Evolutionary conservation across 805 yeast species (phyloP), one percentile per base, ranked within the genome.

Genomic region (Martiniozyma abietophila): DNA sequence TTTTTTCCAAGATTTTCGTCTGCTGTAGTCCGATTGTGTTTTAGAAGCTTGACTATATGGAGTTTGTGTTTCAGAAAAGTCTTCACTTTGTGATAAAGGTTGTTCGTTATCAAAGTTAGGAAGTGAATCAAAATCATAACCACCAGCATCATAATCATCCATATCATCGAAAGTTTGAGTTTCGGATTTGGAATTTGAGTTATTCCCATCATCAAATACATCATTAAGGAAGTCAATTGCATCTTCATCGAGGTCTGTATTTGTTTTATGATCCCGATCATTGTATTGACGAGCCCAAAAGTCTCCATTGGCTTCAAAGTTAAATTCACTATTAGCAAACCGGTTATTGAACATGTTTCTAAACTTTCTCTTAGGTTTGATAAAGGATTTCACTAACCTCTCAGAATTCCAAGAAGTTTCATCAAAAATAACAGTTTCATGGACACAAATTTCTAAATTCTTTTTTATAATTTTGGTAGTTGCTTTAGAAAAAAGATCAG

Each of bases 261-360:
- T 51, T 20, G 40, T 53, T 25, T 53, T 52, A 12, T 29, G 38
- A 28, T 39, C 54, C 15, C 36, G 26, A 12, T 39, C 25, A 18
- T 35, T 61, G 52, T 76, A 80, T 46, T 69, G 75, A 21, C 63
- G 65, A 2, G 92, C 89, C 80, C 88, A 84, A 47, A 67, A 80
- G 22, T 71, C 66, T 41, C 78, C 83, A 48, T 82, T 86, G 0
- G 80, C 61, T 45, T 62, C 27, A 4, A 42, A 18, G 18, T 9
- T 15, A 9, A 11, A 16, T 20, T 11, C 14, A n/a, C 21, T n/a
- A 10, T 9, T 23, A 3, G 31, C 30, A 5, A 31, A 7, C 5
- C 22, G 31, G 18, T 41, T 51, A 15, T 30, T 37, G 39, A 46
- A 40, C 34, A 46, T 38, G 36, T 32, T 36, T 15, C 39, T 41